Evolutionary conservation across 2,329 filamentous ascomycete species (phyloP).

Genomic region (Eurotiales sp.): DNA sequence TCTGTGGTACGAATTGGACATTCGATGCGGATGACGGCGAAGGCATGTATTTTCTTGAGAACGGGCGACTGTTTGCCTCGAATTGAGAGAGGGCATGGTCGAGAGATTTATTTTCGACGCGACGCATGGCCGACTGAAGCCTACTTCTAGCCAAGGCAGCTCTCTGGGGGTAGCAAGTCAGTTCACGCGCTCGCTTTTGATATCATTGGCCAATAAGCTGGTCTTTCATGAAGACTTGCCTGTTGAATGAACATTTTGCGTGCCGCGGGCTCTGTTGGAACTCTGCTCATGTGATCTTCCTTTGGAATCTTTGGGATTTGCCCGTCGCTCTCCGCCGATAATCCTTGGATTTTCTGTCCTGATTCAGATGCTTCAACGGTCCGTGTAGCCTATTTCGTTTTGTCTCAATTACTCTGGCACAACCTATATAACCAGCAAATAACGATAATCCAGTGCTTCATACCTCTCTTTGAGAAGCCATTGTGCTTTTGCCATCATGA

Average conservation of each 20-base stretch:
- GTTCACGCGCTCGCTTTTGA: slow-evolving; percentile 4
- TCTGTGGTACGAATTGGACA: not conserved
- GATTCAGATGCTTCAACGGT: not conserved
- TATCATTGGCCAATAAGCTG: no score
- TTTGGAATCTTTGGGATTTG: slow-evolving; percentile 13
- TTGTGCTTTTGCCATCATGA: slow-evolving; percentile 18
- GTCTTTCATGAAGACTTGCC: slow-evolving; percentile 25
- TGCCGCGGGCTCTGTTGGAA: slow-evolving; percentile 33
- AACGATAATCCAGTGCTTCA: not conserved
- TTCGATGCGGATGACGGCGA: not conserved
- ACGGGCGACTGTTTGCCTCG: slow-evolving; percentile 24
- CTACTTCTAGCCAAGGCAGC: slow-evolving; percentile 35
- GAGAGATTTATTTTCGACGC: slow-evolving; percentile 34
- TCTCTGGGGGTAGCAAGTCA: slow-evolving; percentile 30
- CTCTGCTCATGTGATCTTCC: slow-evolving; percentile 16
- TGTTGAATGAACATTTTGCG: slow-evolving; percentile 40
- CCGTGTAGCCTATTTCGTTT: not conserved
- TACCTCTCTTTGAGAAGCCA: slow-evolving; percentile 18
- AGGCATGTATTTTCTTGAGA: not conserved
- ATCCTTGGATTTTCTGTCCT: not conserved
- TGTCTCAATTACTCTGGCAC: slow-evolving; percentile 1
- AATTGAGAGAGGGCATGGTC: slow-evolving; percentile 40
- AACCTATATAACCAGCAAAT: not conserved
- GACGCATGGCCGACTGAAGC: slow-evolving; percentile 40
- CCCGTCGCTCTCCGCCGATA: slow-evolving; percentile 11